A percentile compares a stretch with the other conserved stretches of the same genome.
Evolutionary conservation across 805 yeast genomes (phyloP).

Genomic region (Torulaspora microellipsoides): DNA sequence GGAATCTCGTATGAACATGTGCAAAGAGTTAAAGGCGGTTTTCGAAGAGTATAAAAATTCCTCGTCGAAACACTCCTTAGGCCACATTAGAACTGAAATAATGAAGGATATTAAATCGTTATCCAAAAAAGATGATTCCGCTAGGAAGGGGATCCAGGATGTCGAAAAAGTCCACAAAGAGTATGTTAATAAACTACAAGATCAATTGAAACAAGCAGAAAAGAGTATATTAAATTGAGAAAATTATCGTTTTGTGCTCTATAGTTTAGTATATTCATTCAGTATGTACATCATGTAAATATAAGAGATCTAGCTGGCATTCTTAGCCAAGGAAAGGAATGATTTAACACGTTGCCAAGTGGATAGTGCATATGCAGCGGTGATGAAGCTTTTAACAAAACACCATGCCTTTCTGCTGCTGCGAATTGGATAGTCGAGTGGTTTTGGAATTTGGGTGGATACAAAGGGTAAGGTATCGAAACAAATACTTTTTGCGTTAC

Average conservation of each 20-base stretch:
- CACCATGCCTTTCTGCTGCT: constrained; percentile 83
- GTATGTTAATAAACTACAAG: constrained; percentile 54
- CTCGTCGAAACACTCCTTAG: constrained; percentile 45
- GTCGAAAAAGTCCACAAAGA: constrained; percentile 69
- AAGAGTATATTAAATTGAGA: constrained; percentile 35
- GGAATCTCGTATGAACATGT: constrained; percentile 53
- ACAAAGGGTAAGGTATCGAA: constrained; percentile 76
- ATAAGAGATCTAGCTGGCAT: constrained; percentile 19
- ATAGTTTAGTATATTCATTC: constrained; percentile 1
- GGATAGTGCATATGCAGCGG: constrained; percentile 76
- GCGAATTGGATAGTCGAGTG: constrained; percentile 86
- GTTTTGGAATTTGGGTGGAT: constrained; percentile 79
- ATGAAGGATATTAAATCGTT: constrained; percentile 50
- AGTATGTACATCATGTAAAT: constrained; percentile 1
- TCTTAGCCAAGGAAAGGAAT: constrained; percentile 49
- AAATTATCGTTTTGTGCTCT: neutral
- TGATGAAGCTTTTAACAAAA: constrained; percentile 75
- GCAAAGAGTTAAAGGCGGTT: constrained; percentile 58
- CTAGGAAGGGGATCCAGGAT: constrained; percentile 50
- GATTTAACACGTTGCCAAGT: constrained; percentile 64
- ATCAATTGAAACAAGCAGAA: constrained; percentile 53
- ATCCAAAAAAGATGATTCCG: constrained; percentile 50
- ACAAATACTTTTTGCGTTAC: constrained; percentile 82
- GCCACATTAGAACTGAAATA: constrained; percentile 53
- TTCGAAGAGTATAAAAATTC: constrained; percentile 60